Evolutionary conservation across 345 rosid genomes (phyloP).

Genomic region (Lenwebbia sp.): DNA sequence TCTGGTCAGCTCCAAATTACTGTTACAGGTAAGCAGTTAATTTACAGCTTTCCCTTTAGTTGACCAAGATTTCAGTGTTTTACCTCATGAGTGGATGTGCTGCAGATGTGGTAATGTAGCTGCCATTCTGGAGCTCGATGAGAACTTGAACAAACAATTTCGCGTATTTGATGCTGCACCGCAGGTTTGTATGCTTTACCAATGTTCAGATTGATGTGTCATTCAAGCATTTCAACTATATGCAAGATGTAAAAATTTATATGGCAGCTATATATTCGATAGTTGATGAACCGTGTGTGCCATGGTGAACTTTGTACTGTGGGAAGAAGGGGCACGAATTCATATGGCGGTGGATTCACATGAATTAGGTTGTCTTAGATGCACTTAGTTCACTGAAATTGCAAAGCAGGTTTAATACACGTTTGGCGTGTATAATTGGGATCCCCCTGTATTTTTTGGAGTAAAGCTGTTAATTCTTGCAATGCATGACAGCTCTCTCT

Average conservation of each 20-base stretch:
- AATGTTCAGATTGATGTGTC: background rate
- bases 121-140: conserved; percentile 83
- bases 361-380: background rate
- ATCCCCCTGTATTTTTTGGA: background rate
- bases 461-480: background rate
- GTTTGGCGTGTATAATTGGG: background rate
- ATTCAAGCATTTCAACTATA: background rate
- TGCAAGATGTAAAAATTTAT: background rate
- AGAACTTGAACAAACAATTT: conserved; percentile 69
- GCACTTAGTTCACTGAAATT: background rate
- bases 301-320: background rate
- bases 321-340: background rate
- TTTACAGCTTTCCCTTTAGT: background rate
- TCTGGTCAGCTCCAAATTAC: conserved; percentile 99
- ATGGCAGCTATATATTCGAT: background rate
- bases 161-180: conserved; percentile 97
- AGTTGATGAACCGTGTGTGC: background rate
- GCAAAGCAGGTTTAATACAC: background rate
- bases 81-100: conserved; percentile 1
- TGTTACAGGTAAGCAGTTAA: conserved; percentile 65
- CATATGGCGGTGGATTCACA: background rate
- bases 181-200: conserved; percentile 32
- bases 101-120: conserved; percentile 96
- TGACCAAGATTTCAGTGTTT: background rate
- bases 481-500: background rate